A percentile compares a stretch with the other conserved stretches of the same genome.
phyloP scores from a whole-genome alignment of 331 rosid species.

The Malus hybrid region DNA sequence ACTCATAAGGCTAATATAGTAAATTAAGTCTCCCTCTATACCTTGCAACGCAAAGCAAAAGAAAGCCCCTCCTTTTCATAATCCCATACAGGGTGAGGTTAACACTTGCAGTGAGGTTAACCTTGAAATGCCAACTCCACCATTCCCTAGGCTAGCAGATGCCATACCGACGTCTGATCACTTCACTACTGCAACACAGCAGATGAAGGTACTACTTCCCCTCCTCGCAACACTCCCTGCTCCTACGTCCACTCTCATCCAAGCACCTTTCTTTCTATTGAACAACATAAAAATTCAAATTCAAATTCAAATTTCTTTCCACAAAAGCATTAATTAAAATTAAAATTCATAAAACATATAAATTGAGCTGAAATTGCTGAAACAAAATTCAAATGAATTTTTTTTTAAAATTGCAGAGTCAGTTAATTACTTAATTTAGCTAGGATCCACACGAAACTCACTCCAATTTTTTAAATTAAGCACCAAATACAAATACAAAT shows the following conservation, averaged over 20 bases:
- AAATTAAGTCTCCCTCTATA: too few species aligned
- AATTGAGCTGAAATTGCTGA: not conserved
- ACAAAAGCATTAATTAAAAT: not conserved
- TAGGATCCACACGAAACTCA: conserved; percentile 6
- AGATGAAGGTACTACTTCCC: conserved; percentile 14
- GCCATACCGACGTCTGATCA: conserved; percentile 42
- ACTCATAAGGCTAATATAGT: too few species aligned
- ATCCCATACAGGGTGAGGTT: conserved; percentile 22
- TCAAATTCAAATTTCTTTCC: not conserved
- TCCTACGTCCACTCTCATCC: conserved; percentile 27
- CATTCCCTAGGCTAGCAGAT: conserved; percentile 80
- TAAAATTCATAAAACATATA: not conserved
- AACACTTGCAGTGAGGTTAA: too few species aligned
- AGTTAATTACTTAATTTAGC: not conserved
- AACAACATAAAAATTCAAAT: conserved; percentile 4
- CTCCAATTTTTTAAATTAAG: not conserved
- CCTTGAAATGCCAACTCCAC: conserved; percentile 82
- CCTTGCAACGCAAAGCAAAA: too few species aligned
- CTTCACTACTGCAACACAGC: not conserved
- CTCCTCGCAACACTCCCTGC: conserved; percentile 7
- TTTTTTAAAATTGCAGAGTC: too few species aligned
- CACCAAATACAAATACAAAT: not conserved
- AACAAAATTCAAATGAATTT: not conserved
- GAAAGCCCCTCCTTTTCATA: too few species aligned
- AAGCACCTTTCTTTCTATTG: conserved; percentile 22